These are phyloP conservation scores for Glebionis coronaria DNA, from an alignment of 129 eudicot genomes.

Conservation along the genomic window DNA sequence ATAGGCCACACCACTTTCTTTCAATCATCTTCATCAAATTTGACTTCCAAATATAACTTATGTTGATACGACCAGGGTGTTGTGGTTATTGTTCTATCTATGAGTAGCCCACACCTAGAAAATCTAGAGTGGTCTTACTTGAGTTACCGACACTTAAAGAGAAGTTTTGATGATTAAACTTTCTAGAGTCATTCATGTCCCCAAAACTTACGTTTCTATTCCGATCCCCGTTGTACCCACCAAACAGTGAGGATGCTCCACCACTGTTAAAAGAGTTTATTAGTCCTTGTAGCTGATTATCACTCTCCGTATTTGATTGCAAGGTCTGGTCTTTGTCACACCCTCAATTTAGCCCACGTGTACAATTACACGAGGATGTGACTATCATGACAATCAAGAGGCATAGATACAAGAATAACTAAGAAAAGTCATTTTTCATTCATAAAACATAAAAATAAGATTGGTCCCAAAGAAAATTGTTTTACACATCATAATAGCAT, in stretches of 20 bases:
- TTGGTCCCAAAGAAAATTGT: no score
- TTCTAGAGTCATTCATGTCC: slow-evolving; percentile 20
- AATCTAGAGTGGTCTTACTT: slow-evolving; percentile 58
- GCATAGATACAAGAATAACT: no score
- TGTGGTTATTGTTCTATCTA: slow-evolving; percentile 37
- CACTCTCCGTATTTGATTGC: slow-evolving; percentile 28
- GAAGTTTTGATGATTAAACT: slow-evolving; percentile 34
- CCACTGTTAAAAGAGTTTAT: slow-evolving; percentile 35
- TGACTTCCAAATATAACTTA: no score
- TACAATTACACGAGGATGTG: no score
- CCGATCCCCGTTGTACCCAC: slow-evolving; percentile 24
- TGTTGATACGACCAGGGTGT: slow-evolving; percentile 31
- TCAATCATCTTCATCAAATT: no score
- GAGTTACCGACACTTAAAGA: slow-evolving; percentile 30
- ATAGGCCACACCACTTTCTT: no score
- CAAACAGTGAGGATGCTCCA: slow-evolving; percentile 29
- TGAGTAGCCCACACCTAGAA: slow-evolving; percentile 61
- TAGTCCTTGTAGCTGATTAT: slow-evolving; percentile 40
- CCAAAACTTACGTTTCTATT: slow-evolving; percentile 30
- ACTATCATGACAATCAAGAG: no score
- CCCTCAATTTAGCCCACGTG: no score
- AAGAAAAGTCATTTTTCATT: no score
- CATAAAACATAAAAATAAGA: no score
- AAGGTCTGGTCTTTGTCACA: no score
- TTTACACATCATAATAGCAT: no score